These are phyloP conservation scores for Gossypium davidsonii DNA, from an alignment of 441 rosid species.

Conservation along the genomic window DNA sequence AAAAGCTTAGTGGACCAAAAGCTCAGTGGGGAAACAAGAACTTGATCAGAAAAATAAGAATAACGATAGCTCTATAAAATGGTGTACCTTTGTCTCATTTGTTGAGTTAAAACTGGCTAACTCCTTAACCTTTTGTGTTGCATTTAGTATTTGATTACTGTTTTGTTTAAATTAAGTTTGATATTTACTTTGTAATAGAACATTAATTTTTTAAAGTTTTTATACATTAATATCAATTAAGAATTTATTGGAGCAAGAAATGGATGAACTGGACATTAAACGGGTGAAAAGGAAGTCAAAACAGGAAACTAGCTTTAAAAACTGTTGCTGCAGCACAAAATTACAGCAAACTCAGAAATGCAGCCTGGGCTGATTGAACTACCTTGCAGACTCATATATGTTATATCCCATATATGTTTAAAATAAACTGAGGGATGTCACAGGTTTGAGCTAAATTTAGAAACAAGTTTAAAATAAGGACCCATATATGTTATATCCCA, in stretches of 20 bases:
- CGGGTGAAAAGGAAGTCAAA: not conserved
- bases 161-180: not conserved
- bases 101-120: not conserved
- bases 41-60: not conserved
- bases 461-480: constrained; percentile 2
- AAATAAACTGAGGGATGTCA: not conserved
- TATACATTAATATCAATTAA: not conserved
- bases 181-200: not conserved
- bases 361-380: not conserved
- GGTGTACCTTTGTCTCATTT: not conserved
- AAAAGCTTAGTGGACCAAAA: not conserved
- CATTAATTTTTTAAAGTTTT: not conserved
- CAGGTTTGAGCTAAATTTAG: not conserved
- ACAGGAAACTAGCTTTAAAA: not conserved
- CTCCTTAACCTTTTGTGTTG: not conserved
- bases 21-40: not conserved
- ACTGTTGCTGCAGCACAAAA: not conserved
- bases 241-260: not conserved
- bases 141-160: not conserved
- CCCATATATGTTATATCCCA: not conserved
- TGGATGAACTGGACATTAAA: not conserved
- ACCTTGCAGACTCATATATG: not conserved
- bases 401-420: too few relatives aligned
- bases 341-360: not conserved
- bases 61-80: not conserved